phyloP scores from a whole-genome alignment of 306 rosid genomes.

The Vicia faba region DNA sequence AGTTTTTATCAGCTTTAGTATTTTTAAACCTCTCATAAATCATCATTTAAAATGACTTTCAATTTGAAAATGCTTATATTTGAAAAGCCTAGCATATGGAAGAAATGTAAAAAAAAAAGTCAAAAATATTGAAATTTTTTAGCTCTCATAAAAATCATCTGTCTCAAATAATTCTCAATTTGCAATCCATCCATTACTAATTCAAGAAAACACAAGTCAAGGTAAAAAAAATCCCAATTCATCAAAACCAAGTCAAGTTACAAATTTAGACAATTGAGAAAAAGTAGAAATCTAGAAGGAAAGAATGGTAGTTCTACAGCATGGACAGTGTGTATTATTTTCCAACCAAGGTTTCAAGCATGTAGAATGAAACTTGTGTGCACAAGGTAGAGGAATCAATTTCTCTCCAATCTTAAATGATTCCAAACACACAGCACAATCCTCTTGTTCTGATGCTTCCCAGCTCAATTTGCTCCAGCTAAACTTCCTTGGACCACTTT shows the following conservation, averaged over 20 bases:
- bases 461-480: conserved; percentile 71
- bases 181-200: too few species aligned
- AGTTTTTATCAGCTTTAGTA: too few species aligned
- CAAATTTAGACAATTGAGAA: neutral
- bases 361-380: conserved; percentile 71
- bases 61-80: too few species aligned
- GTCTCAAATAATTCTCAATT: too few species aligned
- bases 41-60: too few species aligned
- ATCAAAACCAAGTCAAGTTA: conserved; percentile 4
- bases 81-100: too few species aligned
- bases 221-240: conserved; percentile 13
- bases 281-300: conserved; percentile 19
- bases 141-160: too few species aligned
- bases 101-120: too few species aligned
- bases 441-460: conserved; percentile 66
- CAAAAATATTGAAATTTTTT: too few species aligned
- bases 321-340: conserved; percentile 75
- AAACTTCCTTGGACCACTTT: conserved; percentile 55
- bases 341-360: conserved; percentile 87
- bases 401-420: conserved; percentile 53
- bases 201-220: neutral
- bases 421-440: conserved; percentile 73
- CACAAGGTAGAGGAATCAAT: conserved; percentile 67
- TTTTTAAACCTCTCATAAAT: too few species aligned
- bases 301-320: conserved; percentile 59